Evolutionary conservation across 306 rosid genomes (phyloP).

Genomic region (Trifolium fragiferum): DNA sequence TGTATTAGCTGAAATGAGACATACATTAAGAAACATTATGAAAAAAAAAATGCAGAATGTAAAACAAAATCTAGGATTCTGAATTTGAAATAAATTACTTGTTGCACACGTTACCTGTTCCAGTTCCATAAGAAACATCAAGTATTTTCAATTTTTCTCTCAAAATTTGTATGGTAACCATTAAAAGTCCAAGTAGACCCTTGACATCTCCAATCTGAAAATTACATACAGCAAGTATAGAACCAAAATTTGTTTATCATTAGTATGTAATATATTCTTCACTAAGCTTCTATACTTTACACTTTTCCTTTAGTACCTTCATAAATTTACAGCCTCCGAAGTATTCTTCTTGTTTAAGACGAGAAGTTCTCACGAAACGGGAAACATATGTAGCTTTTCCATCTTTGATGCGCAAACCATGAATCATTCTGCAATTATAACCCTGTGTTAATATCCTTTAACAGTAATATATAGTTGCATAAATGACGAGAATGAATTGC

Average conservation of each 20-base stretch:
- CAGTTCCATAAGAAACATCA: slow-evolving; percentile 73
- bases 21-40: slow-evolving; percentile 5
- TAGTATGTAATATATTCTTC: background rate
- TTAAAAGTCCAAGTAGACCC: slow-evolving; percentile 77
- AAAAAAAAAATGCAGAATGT: background rate
- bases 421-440: slow-evolving; percentile 77
- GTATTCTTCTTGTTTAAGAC: slow-evolving; percentile 86
- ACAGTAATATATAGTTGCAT: background rate
- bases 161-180: slow-evolving; percentile 76
- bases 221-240: slow-evolving; percentile 26
- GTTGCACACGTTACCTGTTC: slow-evolving; percentile 62
- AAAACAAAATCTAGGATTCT: background rate
- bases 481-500: slow-evolving; percentile 20
- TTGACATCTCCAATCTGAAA: slow-evolving; percentile 90
- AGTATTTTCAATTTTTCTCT: slow-evolving; percentile 80
- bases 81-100: slow-evolving; percentile 30
- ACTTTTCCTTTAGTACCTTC: slow-evolving; percentile 59
- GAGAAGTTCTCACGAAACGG: slow-evolving; percentile 81
- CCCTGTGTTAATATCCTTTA: background rate
- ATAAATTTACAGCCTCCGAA: slow-evolving; percentile 82
- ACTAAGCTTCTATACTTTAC: slow-evolving; percentile 19
- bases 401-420: slow-evolving; percentile 93
- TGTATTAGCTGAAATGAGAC: slow-evolving; percentile 64
- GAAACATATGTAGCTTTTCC: slow-evolving; percentile 91
- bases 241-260: background rate